phyloP scores from a whole-genome alignment of 257 asterid species.

The Penstemon eatonii region DNA sequence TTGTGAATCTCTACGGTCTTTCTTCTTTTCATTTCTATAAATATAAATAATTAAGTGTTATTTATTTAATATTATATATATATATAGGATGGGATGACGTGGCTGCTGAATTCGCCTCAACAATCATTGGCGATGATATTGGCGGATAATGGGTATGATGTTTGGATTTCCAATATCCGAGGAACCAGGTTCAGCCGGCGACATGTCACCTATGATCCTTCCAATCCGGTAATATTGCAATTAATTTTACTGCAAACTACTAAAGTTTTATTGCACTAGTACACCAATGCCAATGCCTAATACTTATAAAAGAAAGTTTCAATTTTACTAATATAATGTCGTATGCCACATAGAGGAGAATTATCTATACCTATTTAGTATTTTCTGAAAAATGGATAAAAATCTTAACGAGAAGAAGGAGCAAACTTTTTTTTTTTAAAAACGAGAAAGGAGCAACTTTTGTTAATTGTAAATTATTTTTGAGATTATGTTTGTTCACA shows the following conservation, averaged over 20 bases:
- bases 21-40: neutral
- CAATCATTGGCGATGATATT: constrained; percentile 51
- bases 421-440: too few species aligned
- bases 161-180: constrained; percentile 67
- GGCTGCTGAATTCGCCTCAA: constrained; percentile 57
- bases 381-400: too few species aligned
- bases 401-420: too few species aligned
- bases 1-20: constrained; percentile 18
- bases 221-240: constrained; percentile 30
- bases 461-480: too few species aligned
- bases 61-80: neutral
- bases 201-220: constrained; percentile 48
- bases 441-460: too few species aligned
- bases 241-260: neutral
- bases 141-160: constrained; percentile 74
- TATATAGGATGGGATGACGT: constrained; percentile 63
- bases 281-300: neutral
- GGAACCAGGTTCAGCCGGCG: constrained; percentile 68
- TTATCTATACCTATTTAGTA: too few species aligned
- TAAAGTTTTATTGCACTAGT: neutral
- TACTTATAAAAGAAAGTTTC: too few species aligned
- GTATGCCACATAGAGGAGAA: too few species aligned
- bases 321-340: too few species aligned
- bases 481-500: too few species aligned
- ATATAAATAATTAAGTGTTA: neutral